Conservation (phyloP, 2,329 filamentous ascomycete species). For the Colletotrichum sp. region DNA sequence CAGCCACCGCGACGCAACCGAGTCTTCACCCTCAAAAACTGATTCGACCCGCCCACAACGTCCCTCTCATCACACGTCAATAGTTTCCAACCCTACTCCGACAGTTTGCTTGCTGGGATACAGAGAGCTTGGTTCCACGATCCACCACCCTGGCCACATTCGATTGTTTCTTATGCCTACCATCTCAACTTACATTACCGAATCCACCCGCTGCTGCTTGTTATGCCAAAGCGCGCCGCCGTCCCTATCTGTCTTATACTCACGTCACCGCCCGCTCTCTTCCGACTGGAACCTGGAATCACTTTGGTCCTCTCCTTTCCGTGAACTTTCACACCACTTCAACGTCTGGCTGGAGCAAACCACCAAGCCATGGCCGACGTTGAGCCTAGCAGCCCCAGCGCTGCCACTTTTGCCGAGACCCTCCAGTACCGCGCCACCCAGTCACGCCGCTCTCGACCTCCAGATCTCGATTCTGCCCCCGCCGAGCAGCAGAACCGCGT, state of each 20-base stretch:
- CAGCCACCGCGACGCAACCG: neutral
- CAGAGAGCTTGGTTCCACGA: constrained; percentile 3
- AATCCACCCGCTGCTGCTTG: constrained; percentile 8
- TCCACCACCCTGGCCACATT: constrained; percentile 13
- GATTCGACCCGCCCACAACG: neutral
- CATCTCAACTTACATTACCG: constrained; percentile 15
- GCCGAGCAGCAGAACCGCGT: constrained; percentile 40
- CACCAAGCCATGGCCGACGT: constrained; percentile 17
- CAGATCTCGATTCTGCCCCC: constrained; percentile 34
- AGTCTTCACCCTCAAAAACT: neutral
- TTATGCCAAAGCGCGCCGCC: constrained; percentile 11
- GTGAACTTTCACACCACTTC: neutral
- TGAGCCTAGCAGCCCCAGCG: constrained; percentile 15
- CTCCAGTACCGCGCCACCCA: constrained; percentile 34
- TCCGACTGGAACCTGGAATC: neutral
- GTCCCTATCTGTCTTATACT: constrained; percentile 14
- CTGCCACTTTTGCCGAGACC: constrained; percentile 25
- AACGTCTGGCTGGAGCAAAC: neutral
- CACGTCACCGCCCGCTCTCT: constrained; percentile 5
- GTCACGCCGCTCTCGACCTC: constrained; percentile 41
- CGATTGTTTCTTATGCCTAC: constrained; percentile 17
- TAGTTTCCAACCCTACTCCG: neutral
- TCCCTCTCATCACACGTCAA: neutral
- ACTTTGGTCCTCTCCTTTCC: neutral
- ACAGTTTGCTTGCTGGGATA: constrained; percentile 8